A percentile compares a stretch with the other conserved stretches of the same genome.
Conservation (phyloP, 805 yeast genomes). For the Saturnispora halmiae region DNA sequence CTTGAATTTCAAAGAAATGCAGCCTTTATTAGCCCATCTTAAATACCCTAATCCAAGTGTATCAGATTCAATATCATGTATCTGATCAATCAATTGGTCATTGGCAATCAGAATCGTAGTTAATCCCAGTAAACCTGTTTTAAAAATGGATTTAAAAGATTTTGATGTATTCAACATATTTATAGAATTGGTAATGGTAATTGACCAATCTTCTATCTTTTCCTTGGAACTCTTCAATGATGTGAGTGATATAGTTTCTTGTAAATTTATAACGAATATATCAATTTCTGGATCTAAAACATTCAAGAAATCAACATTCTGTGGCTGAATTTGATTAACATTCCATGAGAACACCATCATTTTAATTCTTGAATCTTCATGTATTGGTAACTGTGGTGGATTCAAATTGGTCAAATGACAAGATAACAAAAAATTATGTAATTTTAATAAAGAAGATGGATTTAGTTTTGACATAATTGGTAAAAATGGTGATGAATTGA, state of each 20-base stretch:
- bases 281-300: constrained; percentile 17
- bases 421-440: constrained; percentile 14
- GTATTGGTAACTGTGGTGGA: constrained; percentile 12
- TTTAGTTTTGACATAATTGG: constrained; percentile 13
- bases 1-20: constrained; percentile 37
- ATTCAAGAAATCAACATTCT: constrained; percentile 1
- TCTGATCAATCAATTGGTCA: constrained; percentile 25
- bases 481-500: constrained; percentile 3
- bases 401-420: constrained; percentile 6
- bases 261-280: constrained; percentile 37
- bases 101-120: constrained; percentile 37
- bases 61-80: constrained; percentile 31
- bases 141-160: constrained; percentile 30
- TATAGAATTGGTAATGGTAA: constrained; percentile 19
- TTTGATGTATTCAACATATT: constrained; percentile 14
- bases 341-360: constrained; percentile 32
- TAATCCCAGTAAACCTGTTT: constrained; percentile 44
- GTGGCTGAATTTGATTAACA: constrained; percentile 22
- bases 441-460: constrained; percentile 23
- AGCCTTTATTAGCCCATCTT: constrained; percentile 59
- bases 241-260: constrained; percentile 43
- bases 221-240: constrained; percentile 32
- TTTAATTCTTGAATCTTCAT: background rate
- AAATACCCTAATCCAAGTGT: constrained; percentile 41
- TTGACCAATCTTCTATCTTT: constrained; percentile 29